Base-by-base conservation (phyloP, 1,284 basidiomycete genomes). In the Moesziomyces antarcticus region DNA sequence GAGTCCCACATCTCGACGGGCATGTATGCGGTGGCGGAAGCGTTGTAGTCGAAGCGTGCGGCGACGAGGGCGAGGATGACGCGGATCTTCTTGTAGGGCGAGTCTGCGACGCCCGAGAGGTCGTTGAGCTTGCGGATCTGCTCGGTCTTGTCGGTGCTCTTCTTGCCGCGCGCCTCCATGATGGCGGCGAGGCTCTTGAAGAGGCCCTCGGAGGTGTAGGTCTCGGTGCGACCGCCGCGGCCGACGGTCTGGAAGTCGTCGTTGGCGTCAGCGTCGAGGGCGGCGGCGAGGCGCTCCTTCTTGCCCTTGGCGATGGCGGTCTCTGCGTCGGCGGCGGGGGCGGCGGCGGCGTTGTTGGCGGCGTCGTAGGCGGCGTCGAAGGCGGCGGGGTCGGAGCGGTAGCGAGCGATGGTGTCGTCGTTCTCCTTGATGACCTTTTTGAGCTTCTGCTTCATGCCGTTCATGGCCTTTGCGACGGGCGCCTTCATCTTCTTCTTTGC, bases 401-500 rank as follows among this genome's bases (percentile, higher is more conserved):
- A 97, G 69, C 89, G 89, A 80, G 90, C 90, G 52, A 97, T 85
- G 70, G 92, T 90, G 41, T 86, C 86, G 86, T 98, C 97, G 82
- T 93, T 89, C 84, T 98, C 97, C 85, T 95, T 97, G 66, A 88
- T 82, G 33, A 91, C 88, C 87, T 96, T 98, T 86, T 93, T 95
- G 69, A 98, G 88, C 85, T 96, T 98, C 86, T 98, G 95, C 87
- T 95, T 97, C 90, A 97, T 93, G 25, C 92, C 92, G 75, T 94
- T 98, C 79, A 98, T 88, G 1, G 94, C 94, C 84, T 93, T 94
- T 50, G 94, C 92, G 83, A 96, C 96, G 72, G 89, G 91, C 1
- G 94, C 93, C 79, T 96, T 96, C 91, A 97, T 94, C 87, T 98
- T 99, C 87, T 97, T 97, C 86, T 70, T 75, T 89, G 96, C 96